Percentiles rank a stretch among this genome's conserved stretches.
phyloP scores from a whole-genome alignment of 169 alveolate genomes.

The Theileria equi region DNA sequence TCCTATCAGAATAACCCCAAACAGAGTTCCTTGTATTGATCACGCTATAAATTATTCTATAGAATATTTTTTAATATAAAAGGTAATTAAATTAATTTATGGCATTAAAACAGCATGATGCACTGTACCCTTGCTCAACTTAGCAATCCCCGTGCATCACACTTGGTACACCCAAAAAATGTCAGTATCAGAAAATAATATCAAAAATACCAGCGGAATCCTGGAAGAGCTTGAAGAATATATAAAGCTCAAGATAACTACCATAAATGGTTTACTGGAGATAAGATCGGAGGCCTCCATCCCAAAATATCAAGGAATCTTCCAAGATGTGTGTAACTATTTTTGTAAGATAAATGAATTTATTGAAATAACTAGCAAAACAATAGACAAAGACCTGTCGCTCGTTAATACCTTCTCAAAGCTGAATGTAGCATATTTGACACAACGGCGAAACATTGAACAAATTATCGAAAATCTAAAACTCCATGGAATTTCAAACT shows the following conservation, averaged over 20 bases:
- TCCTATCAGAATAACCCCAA: no score
- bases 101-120: no score
- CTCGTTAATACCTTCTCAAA: no score
- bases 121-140: no score
- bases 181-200: not conserved
- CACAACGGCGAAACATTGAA: slow-evolving; percentile 12
- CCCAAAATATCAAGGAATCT: slow-evolving; percentile 2
- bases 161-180: not conserved
- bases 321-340: not conserved
- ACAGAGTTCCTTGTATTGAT: no score
- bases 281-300: not conserved
- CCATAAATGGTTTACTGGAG: slow-evolving; percentile 39
- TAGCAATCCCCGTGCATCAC: not conserved
- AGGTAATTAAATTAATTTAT: no score
- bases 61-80: no score
- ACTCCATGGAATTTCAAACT: not conserved
- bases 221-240: slow-evolving; percentile 33
- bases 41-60: no score
- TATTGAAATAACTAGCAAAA: slow-evolving; percentile 9
- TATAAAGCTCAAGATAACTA: slow-evolving; percentile 17
- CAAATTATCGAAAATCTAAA: not conserved
- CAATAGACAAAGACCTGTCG: slow-evolving; percentile 32
- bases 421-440: no score
- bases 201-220: not conserved
- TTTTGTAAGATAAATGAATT: slow-evolving; percentile 22